phyloP scores from a whole-genome alignment of 768 basidiomycete genomes.

The Kwoniella dendrophila region DNA sequence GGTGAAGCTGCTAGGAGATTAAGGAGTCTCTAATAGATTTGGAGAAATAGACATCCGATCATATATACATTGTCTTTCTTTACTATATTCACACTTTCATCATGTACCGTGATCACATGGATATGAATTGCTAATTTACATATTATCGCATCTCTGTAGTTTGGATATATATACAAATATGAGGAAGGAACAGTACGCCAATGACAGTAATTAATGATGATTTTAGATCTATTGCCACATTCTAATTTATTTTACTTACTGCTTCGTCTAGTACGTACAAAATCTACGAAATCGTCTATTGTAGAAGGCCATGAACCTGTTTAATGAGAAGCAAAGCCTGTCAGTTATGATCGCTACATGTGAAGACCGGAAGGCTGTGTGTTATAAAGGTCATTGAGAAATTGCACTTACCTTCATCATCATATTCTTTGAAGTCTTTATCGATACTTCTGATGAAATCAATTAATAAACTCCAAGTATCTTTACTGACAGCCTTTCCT shows the following conservation, averaged over 20 bases:
- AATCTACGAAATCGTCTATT: conserved; percentile 55
- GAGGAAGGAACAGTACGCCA: too few relatives aligned
- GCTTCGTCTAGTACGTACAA: conserved; percentile 26
- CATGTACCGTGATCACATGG: too few relatives aligned
- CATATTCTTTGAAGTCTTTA: conserved; percentile 52
- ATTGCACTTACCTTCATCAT: conserved; percentile 56
- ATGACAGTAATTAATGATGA: too few relatives aligned
- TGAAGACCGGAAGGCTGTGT: not conserved
- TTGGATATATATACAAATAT: too few relatives aligned
- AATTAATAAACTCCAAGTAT: conserved; percentile 54
- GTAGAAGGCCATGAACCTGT: conserved; percentile 56
- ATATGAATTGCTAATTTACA: too few relatives aligned
- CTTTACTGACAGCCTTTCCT: conserved; percentile 53
- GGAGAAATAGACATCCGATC: too few relatives aligned
- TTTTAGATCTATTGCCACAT: too few relatives aligned
- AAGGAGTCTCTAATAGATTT: too few relatives aligned
- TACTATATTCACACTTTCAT: too few relatives aligned
- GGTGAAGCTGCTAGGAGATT: conserved; percentile 21
- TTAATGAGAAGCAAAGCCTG: too few relatives aligned
- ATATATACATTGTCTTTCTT: too few relatives aligned
- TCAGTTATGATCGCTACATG: not conserved
- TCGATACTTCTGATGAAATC: conserved; percentile 52
- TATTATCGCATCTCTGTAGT: too few relatives aligned
- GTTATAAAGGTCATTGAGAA: not conserved
- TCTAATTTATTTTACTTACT: not conserved